Evolutionary conservation across 208 protist species (phyloP).

Genomic region (Novymonas esmeraldas): DNA sequence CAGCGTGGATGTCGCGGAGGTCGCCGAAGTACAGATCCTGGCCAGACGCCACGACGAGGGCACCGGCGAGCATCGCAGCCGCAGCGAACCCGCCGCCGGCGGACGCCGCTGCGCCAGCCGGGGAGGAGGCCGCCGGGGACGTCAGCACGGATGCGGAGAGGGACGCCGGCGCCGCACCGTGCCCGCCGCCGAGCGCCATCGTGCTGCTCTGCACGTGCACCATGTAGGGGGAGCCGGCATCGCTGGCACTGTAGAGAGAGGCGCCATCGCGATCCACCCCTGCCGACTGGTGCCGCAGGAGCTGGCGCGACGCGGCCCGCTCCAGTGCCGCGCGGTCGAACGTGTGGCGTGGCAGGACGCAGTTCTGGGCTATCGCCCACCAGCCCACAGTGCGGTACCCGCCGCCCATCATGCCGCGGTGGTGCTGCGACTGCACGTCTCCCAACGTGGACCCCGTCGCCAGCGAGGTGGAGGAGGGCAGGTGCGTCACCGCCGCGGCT

Average conservation of each 20-base stretch:
- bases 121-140: constrained; percentile 3
- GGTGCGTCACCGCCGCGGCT: background rate
- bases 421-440: constrained; percentile 3
- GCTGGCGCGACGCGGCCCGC: constrained; percentile 7
- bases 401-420: background rate
- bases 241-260: background rate
- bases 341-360: constrained; percentile 28
- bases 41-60: constrained; percentile 24
- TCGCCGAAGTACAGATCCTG: constrained; percentile 43
- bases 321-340: constrained; percentile 27
- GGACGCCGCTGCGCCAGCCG: background rate
- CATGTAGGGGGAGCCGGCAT: constrained; percentile 15
- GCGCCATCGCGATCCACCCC: background rate
- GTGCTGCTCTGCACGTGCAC: constrained; percentile 36
- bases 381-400: constrained; percentile 14
- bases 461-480: background rate
- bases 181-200: constrained; percentile 18
- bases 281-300: constrained; percentile 2
- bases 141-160: constrained; percentile 1
- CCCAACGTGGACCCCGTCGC: constrained; percentile 17
- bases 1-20: too few species aligned
- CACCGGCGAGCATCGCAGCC: constrained; percentile 6
- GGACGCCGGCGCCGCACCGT: background rate
- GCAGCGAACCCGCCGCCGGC: background rate
- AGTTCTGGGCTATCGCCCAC: constrained; percentile 32